A percentile compares a stretch with the other conserved stretches of the same genome.
phyloP scores from a whole-genome alignment of 2,329 filamentous ascomycete genomes.

The Macrophomina tecta region DNA sequence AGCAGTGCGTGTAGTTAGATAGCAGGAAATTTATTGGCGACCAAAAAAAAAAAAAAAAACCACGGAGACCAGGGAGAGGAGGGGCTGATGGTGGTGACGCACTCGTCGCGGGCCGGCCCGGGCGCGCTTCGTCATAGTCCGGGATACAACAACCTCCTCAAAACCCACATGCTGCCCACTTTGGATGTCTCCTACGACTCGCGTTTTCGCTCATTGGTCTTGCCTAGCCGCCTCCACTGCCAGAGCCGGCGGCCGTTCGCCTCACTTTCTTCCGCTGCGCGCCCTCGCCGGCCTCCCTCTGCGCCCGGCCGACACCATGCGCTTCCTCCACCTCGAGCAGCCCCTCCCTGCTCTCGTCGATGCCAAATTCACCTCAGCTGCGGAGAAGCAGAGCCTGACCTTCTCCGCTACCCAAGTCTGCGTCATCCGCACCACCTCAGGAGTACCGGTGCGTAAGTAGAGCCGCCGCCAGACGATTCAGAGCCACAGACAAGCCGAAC shows the following conservation, averaged over 20 bases:
- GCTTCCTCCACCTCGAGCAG: conserved; percentile 40
- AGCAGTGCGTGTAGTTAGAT: not conserved
- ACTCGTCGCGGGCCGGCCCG: conserved; percentile 6
- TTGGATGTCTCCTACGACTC: conserved; percentile 25
- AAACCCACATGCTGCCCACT: conserved; percentile 23
- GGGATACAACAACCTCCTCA: conserved; percentile 22
- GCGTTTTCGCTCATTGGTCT: conserved; percentile 26
- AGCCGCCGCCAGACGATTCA: not conserved
- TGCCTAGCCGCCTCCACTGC: conserved; percentile 15
- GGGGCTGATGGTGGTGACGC: conserved; percentile 5
- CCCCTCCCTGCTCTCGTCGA: conserved; percentile 45
- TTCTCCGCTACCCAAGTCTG: conserved; percentile 50
- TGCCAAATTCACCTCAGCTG: conserved; percentile 45
- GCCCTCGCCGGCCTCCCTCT: conserved; percentile 21
- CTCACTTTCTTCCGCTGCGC: conserved; percentile 23
- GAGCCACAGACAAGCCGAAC: conserved; percentile 23
- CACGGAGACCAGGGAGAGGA: conserved; percentile 6
- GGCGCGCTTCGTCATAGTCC: conserved; percentile 22
- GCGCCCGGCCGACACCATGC: conserved; percentile 35
- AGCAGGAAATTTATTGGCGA: not conserved
- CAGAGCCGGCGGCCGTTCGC: conserved; percentile 21
- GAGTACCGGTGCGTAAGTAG: conserved; percentile 44
- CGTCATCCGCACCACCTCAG: conserved; percentile 44
- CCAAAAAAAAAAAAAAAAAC: not conserved
- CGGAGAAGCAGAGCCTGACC: conserved; percentile 41